phyloP scores from a whole-genome alignment of 176 grass and related monocot species.

The Echinochloa phyllopogon region DNA sequence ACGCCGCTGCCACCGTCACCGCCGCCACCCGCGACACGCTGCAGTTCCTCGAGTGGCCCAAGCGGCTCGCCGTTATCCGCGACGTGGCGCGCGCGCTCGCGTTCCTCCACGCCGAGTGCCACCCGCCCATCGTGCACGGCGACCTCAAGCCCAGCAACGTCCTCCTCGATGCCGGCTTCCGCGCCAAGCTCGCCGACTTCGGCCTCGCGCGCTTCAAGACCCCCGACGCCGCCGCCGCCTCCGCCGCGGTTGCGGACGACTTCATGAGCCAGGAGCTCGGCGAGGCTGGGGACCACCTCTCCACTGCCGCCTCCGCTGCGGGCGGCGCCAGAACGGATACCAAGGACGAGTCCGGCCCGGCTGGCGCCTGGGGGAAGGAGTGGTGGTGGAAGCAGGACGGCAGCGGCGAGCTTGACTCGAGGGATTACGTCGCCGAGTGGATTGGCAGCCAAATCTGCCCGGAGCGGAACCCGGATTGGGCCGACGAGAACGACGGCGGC shows the following conservation, averaged over 20 bases:
- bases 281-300: constrained; percentile 47
- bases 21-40: background rate
- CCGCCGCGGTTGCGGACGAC: constrained; percentile 39
- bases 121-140: constrained; percentile 80
- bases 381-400: constrained; percentile 44
- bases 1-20: no score
- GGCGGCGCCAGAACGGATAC: background rate
- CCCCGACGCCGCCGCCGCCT: constrained; percentile 12
- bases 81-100: constrained; percentile 68
- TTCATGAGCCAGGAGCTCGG: constrained; percentile 91
- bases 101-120: constrained; percentile 75
- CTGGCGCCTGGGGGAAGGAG: constrained; percentile 17
- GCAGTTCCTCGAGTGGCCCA: constrained; percentile 53
- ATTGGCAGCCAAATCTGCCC: constrained; percentile 40
- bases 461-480: constrained; percentile 37
- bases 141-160: constrained; percentile 97
- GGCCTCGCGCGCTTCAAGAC: constrained; percentile 85
- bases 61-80: constrained; percentile 54
- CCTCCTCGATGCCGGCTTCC: constrained; percentile 66
- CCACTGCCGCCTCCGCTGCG: background rate
- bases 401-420: constrained; percentile 39
- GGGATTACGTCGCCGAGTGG: constrained; percentile 41
- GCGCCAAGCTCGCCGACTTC: constrained; percentile 83
- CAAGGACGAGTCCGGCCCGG: constrained; percentile 21
- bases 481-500: background rate